A percentile compares a stretch with the other conserved stretches of the same genome.
phyloP scores from a whole-genome alignment of 805 yeast species.

The Kuraishia capsulata region DNA sequence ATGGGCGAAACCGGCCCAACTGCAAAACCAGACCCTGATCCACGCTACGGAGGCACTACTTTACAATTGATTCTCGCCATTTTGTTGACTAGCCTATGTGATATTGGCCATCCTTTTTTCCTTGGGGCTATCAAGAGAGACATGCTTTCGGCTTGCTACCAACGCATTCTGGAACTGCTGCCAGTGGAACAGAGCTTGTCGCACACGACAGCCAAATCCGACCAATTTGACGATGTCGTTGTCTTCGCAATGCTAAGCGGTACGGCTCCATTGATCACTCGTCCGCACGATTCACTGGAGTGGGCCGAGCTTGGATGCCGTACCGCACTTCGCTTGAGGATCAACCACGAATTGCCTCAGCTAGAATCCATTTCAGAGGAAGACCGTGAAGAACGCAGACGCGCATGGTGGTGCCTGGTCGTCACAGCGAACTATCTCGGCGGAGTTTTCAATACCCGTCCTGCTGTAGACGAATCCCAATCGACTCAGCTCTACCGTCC shows the following conservation, averaged over 20 bases:
- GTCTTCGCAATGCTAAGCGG: constrained; percentile 10
- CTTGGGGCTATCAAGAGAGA: not conserved
- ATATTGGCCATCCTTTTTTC: not conserved
- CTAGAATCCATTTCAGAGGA: constrained; percentile 4
- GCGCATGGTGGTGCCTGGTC: not conserved
- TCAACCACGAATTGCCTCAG: constrained; percentile 8
- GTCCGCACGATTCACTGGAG: constrained; percentile 5
- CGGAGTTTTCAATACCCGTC: not conserved
- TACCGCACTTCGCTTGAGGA: constrained; percentile 8
- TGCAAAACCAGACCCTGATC: not conserved
- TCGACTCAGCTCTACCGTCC: not conserved
- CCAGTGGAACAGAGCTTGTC: constrained; percentile 5
- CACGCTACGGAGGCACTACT: not conserved
- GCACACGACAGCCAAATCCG: constrained; percentile 8
- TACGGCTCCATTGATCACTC: constrained; percentile 7
- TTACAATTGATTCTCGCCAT: not conserved
- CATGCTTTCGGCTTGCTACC: not conserved
- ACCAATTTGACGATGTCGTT: constrained; percentile 9
- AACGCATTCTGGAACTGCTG: not conserved
- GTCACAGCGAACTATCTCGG: not conserved
- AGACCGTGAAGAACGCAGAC: constrained; percentile 3
- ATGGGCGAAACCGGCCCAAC: not conserved
- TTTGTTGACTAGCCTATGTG: not conserved
- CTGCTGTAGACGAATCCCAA: not conserved
- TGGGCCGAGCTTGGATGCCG: constrained; percentile 7